These are phyloP conservation scores for Zopfia rhizophila DNA, from an alignment of 2,329 filamentous ascomycete species.

Conservation along the genomic window DNA sequence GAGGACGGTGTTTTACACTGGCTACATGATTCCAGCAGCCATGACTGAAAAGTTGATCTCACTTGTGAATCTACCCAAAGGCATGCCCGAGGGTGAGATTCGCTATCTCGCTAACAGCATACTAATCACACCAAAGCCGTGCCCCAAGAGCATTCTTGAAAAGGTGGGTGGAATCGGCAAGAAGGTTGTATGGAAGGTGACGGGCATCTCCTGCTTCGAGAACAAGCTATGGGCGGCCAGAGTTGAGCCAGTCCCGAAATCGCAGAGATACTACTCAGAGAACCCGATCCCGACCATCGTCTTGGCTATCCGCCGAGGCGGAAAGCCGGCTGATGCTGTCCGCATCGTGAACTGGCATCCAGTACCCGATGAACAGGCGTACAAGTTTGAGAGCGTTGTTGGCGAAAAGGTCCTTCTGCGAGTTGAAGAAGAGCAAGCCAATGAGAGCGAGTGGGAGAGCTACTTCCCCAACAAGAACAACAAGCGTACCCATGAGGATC, in stretches of 20 bases:
- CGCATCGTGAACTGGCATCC: constrained; percentile 88
- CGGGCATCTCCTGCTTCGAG: constrained; percentile 77
- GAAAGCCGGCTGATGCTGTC: constrained; percentile 80
- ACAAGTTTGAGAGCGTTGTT: constrained; percentile 84
- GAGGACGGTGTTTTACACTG: constrained; percentile 90
- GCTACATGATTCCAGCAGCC: constrained; percentile 80
- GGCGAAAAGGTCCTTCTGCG: constrained; percentile 86
- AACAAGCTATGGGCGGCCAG: constrained; percentile 88
- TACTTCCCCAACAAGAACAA: constrained; percentile 66
- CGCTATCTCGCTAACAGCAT: constrained; percentile 90
- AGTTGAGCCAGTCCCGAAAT: constrained; percentile 76
- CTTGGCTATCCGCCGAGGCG: constrained; percentile 79
- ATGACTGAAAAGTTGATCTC: constrained; percentile 78
- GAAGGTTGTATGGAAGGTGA: constrained; percentile 86
- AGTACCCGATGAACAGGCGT: constrained; percentile 73
- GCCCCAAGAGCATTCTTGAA: constrained; percentile 75
- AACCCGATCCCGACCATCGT: constrained; percentile 83
- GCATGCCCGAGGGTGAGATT: constrained; percentile 74
- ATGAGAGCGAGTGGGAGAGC: constrained; percentile 73
- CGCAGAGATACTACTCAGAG: constrained; percentile 76
- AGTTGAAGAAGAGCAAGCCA: constrained; percentile 74
- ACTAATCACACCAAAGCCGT: constrained; percentile 83
- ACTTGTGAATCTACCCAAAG: constrained; percentile 72
- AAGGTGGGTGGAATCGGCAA: constrained; percentile 89
- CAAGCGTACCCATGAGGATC: constrained; percentile 42